Evolutionary conservation across 768 basidiomycete genomes (phyloP).

Genomic region (Cyclocybe aegerita): DNA sequence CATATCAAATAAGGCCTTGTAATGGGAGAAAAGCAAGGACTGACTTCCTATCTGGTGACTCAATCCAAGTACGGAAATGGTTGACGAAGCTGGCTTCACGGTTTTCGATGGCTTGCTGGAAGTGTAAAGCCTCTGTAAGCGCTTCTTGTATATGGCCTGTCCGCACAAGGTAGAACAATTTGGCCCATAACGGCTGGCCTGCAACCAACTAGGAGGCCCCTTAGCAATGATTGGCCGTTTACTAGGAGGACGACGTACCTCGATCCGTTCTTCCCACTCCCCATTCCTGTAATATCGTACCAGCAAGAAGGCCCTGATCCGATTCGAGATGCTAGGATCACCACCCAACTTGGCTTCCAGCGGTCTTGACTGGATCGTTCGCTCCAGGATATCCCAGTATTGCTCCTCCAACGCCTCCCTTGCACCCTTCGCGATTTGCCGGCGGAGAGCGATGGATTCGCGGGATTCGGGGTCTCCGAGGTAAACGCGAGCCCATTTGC

Average conservation of each 20-base stretch:
- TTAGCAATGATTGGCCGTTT: background rate
- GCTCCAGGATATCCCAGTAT: constrained; percentile 81
- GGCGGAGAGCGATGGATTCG: constrained; percentile 63
- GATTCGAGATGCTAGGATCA: constrained; percentile 87
- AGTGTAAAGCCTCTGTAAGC: constrained; percentile 67
- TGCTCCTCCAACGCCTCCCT: constrained; percentile 86
- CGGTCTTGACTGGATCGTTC: constrained; percentile 77
- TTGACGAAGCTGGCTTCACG: constrained; percentile 82
- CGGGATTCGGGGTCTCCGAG: constrained; percentile 65
- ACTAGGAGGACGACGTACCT: constrained; percentile 49
- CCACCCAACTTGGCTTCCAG: constrained; percentile 88
- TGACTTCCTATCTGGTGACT: constrained; percentile 76
- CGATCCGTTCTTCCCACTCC: constrained; percentile 87
- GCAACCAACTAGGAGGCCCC: constrained; percentile 63
- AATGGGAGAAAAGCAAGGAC: constrained; percentile 15
- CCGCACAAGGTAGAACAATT: constrained; percentile 88
- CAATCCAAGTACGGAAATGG: constrained; percentile 81
- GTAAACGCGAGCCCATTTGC: constrained; percentile 82
- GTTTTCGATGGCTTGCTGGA: constrained; percentile 70
- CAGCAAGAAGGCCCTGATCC: constrained; percentile 82
- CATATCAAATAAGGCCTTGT: background rate
- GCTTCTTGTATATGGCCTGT: constrained; percentile 84
- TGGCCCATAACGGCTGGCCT: constrained; percentile 90
- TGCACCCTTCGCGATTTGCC: constrained; percentile 76
- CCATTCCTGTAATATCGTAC: constrained; percentile 77